These are phyloP conservation scores for Candida qinlingensis DNA, from an alignment of 805 yeast species.

Conservation along the genomic window DNA sequence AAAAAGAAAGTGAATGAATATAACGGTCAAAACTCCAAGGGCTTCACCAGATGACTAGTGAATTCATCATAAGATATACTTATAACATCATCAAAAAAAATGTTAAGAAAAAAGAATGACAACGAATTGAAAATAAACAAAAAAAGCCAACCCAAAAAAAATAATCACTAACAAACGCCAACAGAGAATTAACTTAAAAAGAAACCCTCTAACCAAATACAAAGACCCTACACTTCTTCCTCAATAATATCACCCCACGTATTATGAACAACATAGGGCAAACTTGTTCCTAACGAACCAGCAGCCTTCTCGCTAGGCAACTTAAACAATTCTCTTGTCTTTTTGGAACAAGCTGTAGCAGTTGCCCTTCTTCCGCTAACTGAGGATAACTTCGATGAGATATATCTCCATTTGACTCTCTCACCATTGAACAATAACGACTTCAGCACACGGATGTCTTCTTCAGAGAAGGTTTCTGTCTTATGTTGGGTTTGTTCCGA, in stretches of 20 bases:
- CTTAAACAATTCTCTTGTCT: constrained; percentile 50
- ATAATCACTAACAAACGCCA: neutral
- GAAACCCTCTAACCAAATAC: too few relatives aligned
- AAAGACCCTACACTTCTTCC: constrained; percentile 6
- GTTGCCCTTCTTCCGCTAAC: constrained; percentile 29
- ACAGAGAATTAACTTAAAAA: neutral
- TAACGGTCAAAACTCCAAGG: too few relatives aligned
- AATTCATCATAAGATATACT: too few relatives aligned
- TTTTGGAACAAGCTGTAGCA: constrained; percentile 49
- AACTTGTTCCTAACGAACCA: constrained; percentile 39
- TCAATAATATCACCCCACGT: constrained; percentile 41
- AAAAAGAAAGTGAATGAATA: too few relatives aligned
- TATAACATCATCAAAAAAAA: too few relatives aligned
- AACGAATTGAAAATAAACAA: too few relatives aligned
- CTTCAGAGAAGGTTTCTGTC: constrained; percentile 25
- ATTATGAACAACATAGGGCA: constrained; percentile 46
- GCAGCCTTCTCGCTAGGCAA: constrained; percentile 43
- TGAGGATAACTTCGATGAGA: constrained; percentile 40
- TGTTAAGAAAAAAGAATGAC: too few relatives aligned
- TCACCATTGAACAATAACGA: constrained; percentile 48
- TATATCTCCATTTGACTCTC: constrained; percentile 54
- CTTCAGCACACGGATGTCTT: constrained; percentile 41
- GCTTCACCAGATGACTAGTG: too few relatives aligned
- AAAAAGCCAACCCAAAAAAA: neutral
- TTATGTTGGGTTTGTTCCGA: constrained; percentile 1